Conservation (phyloP, 139 green algal species). For the Diplosphaera chodatii region DNA sequence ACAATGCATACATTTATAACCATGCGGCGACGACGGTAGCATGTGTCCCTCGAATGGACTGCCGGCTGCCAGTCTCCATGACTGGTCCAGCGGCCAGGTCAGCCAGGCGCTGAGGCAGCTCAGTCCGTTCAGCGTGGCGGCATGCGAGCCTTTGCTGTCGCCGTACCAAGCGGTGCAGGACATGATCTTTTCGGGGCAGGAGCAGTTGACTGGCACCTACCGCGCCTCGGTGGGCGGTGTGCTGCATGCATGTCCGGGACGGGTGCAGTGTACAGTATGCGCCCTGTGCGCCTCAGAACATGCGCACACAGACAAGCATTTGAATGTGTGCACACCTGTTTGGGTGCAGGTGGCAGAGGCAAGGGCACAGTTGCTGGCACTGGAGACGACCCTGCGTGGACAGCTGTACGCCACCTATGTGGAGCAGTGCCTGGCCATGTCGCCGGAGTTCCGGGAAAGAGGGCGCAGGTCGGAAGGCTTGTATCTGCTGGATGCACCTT, state of each 20-base stretch:
- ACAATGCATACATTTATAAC: too few species aligned
- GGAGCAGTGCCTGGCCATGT: neutral
- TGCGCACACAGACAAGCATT: too few species aligned
- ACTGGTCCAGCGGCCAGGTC: too few species aligned
- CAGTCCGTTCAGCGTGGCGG: neutral
- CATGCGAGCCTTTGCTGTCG: neutral
- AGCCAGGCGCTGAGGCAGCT: neutral
- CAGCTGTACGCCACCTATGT: neutral
- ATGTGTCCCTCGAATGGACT: too few species aligned
- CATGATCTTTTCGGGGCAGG: neutral
- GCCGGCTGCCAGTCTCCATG: too few species aligned
- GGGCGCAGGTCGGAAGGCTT: neutral
- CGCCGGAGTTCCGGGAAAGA: neutral
- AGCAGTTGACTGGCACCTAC: neutral
- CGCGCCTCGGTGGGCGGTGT: neutral
- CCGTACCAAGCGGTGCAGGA: neutral
- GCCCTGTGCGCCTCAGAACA: too few species aligned
- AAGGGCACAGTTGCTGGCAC: neutral
- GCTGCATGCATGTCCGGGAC: too few species aligned
- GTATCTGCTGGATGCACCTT: too few species aligned
- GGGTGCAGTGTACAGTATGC: too few species aligned
- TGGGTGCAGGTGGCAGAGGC: neutral
- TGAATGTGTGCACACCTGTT: too few species aligned
- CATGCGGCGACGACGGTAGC: too few species aligned
- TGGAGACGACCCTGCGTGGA: neutral